phyloP scores from a whole-genome alignment of 2,329 filamentous ascomycete species.

The Raffaelea deltoideospora region DNA sequence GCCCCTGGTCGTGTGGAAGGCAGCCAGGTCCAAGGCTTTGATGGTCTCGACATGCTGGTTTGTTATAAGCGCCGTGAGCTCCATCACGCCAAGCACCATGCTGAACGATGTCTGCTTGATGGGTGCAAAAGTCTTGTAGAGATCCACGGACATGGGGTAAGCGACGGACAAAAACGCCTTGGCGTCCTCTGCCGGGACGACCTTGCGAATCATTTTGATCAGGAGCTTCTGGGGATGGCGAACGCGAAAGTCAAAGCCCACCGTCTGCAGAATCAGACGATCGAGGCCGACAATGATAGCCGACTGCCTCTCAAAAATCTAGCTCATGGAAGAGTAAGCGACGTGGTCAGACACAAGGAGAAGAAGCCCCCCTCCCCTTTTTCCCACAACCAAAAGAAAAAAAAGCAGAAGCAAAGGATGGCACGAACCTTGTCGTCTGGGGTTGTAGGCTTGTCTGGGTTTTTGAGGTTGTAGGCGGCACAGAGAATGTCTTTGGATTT shows the following conservation, averaged over 20 bases:
- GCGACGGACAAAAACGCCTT: conserved; percentile 49
- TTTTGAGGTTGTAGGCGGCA: conserved; percentile 75
- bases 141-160: conserved; percentile 72
- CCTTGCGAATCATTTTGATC: conserved; percentile 57
- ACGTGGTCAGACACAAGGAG: background rate
- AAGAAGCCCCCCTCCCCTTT: too few species aligned
- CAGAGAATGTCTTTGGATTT: conserved; percentile 89
- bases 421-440: conserved; percentile 63
- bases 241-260: conserved; percentile 85
- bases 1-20: conserved; percentile 27
- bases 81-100: conserved; percentile 67
- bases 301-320: conserved; percentile 68
- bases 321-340: background rate
- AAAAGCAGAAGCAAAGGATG: background rate
- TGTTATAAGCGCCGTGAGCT: conserved; percentile 60
- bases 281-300: conserved; percentile 81
- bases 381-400: too few species aligned
- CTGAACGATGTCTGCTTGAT: conserved; percentile 81
- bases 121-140: conserved; percentile 86
- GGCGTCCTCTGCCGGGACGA: conserved; percentile 31
- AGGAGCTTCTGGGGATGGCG: conserved; percentile 76
- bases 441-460: conserved; percentile 48
- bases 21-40: conserved; percentile 26
- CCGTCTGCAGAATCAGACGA: conserved; percentile 80
- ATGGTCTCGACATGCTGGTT: conserved; percentile 36